Evolutionary conservation across 2,329 filamentous ascomycete genomes (phyloP), one percentile per base, ranked within the genome.

Genomic region (Pyricularia pennisetigena): DNA sequence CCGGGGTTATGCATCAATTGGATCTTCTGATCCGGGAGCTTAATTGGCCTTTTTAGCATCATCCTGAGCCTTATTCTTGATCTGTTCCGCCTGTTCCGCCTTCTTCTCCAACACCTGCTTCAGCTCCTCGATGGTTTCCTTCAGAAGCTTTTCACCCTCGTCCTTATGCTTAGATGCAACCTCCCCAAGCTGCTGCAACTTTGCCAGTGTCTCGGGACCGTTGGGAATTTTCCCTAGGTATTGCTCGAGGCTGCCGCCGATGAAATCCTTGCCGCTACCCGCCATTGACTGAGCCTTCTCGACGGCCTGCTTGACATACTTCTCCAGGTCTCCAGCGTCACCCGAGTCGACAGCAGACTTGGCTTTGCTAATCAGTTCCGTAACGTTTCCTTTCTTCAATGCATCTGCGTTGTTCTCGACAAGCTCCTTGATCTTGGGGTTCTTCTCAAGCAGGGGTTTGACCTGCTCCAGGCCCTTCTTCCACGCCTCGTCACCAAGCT

Each of bases 381-480:
- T 79, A 16, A 86, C 78, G 72, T 92, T 89, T 20, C 89, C 90
- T 70, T 86, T 79, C 80, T 90, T 92, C 65, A 94, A 78, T 0
- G 83, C 78, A 68, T 90, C 87, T 64, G 84, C 82, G 76, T 94
- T 93, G 74, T 90, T 81, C 80, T 92, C 89, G 1, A 93, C 75
- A 0, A 92, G 76, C 77, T 92, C 82, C 81, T 92, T 93, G 69
- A 91, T 79, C 79, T 91, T 82, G n/a, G 90, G 89, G 77, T 86
- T 91, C 82, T 92, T 92, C 72, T 93, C 90, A 0, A 93, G 82
- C 69, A 87, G 85, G 0, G 90, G 89, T 80, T 90, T 88, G 49
- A 86, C 88, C 77, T 91, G 82, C 78, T 93, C 87, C 64, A 91
- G 74, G 0, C 86, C 89, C 80, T 91, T 90, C 71, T 87, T 82